A percentile compares a stretch with the other conserved stretches of the same genome.
phyloP scores from a whole-genome alignment of 805 yeast species.

The Saturnispora galanensis region DNA sequence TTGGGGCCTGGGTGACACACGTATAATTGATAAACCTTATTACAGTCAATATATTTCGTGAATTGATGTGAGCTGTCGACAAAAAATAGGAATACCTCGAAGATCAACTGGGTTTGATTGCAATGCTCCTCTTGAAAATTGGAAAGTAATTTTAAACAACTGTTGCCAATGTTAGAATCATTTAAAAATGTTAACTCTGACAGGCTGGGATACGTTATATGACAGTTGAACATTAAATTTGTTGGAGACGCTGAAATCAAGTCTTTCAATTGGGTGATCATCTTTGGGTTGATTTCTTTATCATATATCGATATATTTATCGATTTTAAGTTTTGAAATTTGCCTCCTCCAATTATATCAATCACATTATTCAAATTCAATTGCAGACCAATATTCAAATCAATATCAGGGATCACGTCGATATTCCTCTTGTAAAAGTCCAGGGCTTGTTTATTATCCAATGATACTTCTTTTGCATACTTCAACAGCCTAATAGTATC shows the following conservation, averaged over 20 bases:
- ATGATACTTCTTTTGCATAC: slow-evolving; percentile 1
- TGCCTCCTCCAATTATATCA: not conserved
- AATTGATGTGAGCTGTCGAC: slow-evolving; percentile 4
- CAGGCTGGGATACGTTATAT: slow-evolving; percentile 6
- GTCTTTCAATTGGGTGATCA: not conserved
- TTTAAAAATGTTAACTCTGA: slow-evolving; percentile 4
- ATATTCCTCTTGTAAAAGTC: slow-evolving; percentile 2
- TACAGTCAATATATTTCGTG: slow-evolving; percentile 2
- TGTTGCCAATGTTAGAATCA: not conserved
- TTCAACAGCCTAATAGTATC: slow-evolving; percentile 1
- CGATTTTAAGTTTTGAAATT: not conserved
- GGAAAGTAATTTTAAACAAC: slow-evolving; percentile 4
- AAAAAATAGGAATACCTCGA: slow-evolving; percentile 7
- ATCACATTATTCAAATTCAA: not conserved
- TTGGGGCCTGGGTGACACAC: slow-evolving; percentile 8
- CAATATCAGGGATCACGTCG: not conserved
- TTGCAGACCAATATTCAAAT: not conserved
- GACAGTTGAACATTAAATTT: slow-evolving; percentile 3
- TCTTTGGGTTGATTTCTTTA: slow-evolving; percentile 2
- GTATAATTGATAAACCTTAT: slow-evolving; percentile 5
- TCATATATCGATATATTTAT: slow-evolving; percentile 6
- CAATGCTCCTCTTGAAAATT: slow-evolving; percentile 1
- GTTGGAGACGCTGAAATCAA: not conserved
- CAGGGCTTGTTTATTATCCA: not conserved
- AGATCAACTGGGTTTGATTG: not conserved